A percentile compares a stretch with the other conserved stretches of the same genome.
phyloP scores from a whole-genome alignment of 2,329 filamentous ascomycete genomes.

The Elsinoe necatrix region DNA sequence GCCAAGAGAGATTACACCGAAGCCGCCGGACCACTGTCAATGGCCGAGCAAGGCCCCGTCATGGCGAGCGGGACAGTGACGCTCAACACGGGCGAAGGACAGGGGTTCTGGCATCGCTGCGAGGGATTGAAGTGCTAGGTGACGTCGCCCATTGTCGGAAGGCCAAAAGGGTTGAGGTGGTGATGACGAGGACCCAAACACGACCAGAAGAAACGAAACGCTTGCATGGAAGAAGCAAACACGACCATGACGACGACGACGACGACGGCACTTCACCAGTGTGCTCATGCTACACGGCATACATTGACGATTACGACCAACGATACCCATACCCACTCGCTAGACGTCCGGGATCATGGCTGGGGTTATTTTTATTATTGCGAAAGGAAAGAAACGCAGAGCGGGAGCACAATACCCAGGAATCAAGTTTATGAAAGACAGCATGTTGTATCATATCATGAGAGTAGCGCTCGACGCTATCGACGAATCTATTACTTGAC shows the following conservation, averaged over 20 bases:
- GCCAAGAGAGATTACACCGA: neutral
- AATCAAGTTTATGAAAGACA: neutral
- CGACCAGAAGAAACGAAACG: neutral
- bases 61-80: conserved; percentile 6
- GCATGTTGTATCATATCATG: conserved; percentile 8
- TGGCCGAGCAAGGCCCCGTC: conserved; percentile 7
- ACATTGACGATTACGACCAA: neutral
- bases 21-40: conserved; percentile 5
- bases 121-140: conserved; percentile 6
- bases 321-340: neutral
- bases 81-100: conserved; percentile 13
- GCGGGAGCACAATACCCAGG: neutral
- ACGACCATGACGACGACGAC: neutral
- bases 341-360: neutral
- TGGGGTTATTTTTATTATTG: neutral
- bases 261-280: neutral
- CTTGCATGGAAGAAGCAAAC: neutral
- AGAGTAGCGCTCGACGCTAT: neutral
- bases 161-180: neutral
- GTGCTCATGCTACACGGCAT: too few species aligned
- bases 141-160: neutral
- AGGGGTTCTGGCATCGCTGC: conserved; percentile 13
- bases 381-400: neutral
- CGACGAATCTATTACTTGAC: conserved; percentile 6
- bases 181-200: neutral